Base-by-base conservation (phyloP, 2,329 filamentous ascomycete species). In the Thielaviopsis punctulata region DNA sequence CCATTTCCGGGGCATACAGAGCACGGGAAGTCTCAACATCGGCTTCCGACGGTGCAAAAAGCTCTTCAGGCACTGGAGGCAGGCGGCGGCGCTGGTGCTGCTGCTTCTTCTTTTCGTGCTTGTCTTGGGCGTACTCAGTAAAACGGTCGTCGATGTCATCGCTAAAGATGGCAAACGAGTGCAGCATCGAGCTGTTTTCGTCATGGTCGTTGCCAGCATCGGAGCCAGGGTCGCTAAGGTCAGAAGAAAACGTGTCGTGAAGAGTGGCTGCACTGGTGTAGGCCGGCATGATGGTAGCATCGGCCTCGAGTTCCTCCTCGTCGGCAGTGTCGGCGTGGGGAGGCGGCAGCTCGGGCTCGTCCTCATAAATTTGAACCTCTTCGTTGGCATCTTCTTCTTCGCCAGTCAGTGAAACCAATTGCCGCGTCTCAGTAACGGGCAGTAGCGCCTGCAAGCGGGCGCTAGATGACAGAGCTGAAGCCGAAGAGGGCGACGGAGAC, bases 141-240 rank as follows among this genome's bases (percentile, higher is more conserved):
- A 95, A 76, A 23, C 86, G 81, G 56, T 79, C 78, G n/a, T 90
- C 79, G 36, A 95, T 73, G 62, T 95, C 86, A 51, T 85, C 84
- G 43, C 87, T 88, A 61, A 86, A 94, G 1, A 88, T 87, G 15
- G 88, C 89, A 59, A 95, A 95, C 0, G 89, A 95, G 65, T 92
- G 86, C 18, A 95, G 73, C 52, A 95, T 80, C 2, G 89, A 89
- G 59, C 96, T 92, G 57, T 95, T 95, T 66, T 96, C 90, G 69
- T 95, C 89, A 57, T 94, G 80, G 49, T 86, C 82, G 51, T 83
- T 77, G 18, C 88, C 80, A 18, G 83, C 80, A 4, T 68, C 64
- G 51, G 65, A 68, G 12, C 68, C 70, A 23, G 75, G 66, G 49
- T 79, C 77, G 61, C 75, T 80, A 7, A 76, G 65, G 48, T 76